These are phyloP conservation scores for Taphrina betulina DNA, from an alignment of 1,139 yeast genomes.

Conservation along the genomic window DNA sequence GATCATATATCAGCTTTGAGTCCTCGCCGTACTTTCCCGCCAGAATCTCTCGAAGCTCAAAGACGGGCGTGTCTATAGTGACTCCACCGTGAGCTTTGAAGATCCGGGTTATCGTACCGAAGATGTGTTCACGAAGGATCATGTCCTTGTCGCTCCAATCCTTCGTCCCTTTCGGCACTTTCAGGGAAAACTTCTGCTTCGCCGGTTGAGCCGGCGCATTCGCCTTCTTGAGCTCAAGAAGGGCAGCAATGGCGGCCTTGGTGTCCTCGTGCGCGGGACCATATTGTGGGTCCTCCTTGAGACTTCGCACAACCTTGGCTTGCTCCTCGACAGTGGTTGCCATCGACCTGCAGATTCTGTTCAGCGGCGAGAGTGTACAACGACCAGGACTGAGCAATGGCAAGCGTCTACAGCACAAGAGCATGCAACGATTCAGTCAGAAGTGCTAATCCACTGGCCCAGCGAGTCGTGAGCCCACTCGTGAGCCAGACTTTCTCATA, in stretches of 20 bases:
- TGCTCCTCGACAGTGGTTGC: slow-evolving; percentile 21
- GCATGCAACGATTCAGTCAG: slow-evolving; percentile 7
- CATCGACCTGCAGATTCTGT: not conserved
- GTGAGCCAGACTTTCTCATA: not conserved
- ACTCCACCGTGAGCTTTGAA: slow-evolving; percentile 97
- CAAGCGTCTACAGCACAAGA: slow-evolving; percentile 3
- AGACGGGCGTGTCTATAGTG: slow-evolving; percentile 96
- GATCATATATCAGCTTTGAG: slow-evolving; percentile 87
- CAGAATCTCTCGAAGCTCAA: slow-evolving; percentile 88
- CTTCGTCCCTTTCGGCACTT: slow-evolving; percentile 39
- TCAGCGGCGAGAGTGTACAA: not conserved
- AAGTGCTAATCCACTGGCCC: not conserved
- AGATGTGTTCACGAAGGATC: slow-evolving; percentile 87
- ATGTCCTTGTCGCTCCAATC: slow-evolving; percentile 99
- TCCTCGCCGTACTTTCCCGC: slow-evolving; percentile 98
- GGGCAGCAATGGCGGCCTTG: slow-evolving; percentile 14
- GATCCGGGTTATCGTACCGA: slow-evolving; percentile 63
- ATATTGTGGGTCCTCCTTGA: slow-evolving; percentile 22
- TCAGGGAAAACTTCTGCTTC: slow-evolving; percentile 13
- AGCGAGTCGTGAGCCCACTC: no score
- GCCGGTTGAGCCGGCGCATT: not conserved
- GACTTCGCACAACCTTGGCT: slow-evolving; percentile 14
- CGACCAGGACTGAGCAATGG: not conserved
- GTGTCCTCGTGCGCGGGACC: slow-evolving; percentile 30
- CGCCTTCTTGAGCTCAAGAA: slow-evolving; percentile 15